Conservation (phyloP, 2,329 filamentous ascomycete species). For the Penicillium concentricum region DNA sequence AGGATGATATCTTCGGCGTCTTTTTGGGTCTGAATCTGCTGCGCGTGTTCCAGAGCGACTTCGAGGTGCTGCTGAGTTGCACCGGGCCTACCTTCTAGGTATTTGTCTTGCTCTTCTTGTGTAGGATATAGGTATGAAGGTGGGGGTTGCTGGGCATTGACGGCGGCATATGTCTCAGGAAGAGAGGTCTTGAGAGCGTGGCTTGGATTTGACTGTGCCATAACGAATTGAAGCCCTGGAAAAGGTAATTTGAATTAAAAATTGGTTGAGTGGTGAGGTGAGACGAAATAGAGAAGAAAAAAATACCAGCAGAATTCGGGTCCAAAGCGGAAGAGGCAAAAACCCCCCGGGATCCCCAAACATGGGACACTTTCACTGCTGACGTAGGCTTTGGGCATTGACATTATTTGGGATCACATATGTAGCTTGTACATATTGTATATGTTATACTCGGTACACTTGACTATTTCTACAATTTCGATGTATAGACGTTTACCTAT, state of each 20-base stretch:
- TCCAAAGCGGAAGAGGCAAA: conserved; percentile 6
- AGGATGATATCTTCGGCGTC: conserved; percentile 73
- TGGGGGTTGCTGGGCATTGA: conserved; percentile 45
- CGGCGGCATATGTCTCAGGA: conserved; percentile 39
- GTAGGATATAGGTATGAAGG: conserved; percentile 22
- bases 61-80: conserved; percentile 51
- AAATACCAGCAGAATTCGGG: background rate
- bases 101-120: conserved; percentile 29
- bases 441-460: background rate
- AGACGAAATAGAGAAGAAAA: background rate
- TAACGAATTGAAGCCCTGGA: background rate
- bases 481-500: background rate
- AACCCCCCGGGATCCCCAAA: background rate
- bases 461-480: background rate
- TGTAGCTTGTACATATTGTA: background rate
- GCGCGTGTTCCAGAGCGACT: conserved; percentile 78
- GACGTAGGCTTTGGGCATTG: conserved; percentile 1
- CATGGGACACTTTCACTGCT: background rate
- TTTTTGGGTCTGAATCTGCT: conserved; percentile 78
- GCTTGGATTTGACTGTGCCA: conserved; percentile 40
- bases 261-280: background rate
- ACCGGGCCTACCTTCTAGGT: conserved; percentile 35
- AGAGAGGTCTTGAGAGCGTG: conserved; percentile 61
- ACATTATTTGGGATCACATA: no score
- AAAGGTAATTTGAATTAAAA: background rate